phyloP scores from a whole-genome alignment of 768 basidiomycete genomes.

The Hysterangium stoloniferum region DNA sequence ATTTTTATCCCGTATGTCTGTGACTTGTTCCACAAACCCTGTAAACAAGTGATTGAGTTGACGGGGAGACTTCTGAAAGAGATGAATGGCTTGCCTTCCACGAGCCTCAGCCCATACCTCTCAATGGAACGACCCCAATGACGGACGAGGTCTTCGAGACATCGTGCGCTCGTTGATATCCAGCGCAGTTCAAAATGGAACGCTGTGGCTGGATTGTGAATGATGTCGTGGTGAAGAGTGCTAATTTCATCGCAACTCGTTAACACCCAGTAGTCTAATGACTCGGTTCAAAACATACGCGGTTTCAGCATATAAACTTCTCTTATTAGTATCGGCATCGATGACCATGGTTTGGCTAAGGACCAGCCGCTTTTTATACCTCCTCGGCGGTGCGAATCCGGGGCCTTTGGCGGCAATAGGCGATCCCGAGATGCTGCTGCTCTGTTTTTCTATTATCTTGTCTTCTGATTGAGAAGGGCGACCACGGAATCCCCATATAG shows the following conservation, averaged over 20 bases:
- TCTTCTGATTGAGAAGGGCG: constrained; percentile 5
- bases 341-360: constrained; percentile 89
- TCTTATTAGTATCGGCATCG: constrained; percentile 70
- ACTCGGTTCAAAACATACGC: constrained; percentile 27
- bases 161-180: constrained; percentile 89
- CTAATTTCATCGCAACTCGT: too few relatives aligned
- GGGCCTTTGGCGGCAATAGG: constrained; percentile 19
- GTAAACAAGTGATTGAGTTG: background rate
- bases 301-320: constrained; percentile 11
- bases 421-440: background rate
- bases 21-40: constrained; percentile 78
- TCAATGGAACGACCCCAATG: constrained; percentile 80
- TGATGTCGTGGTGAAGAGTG: constrained; percentile 83
- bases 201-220: constrained; percentile 89
- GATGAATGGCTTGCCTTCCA: constrained; percentile 49
- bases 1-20: constrained; percentile 76
- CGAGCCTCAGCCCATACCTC: constrained; percentile 81
- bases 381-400: constrained; percentile 34
- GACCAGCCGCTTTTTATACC: constrained; percentile 52
- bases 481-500: constrained; percentile 5
- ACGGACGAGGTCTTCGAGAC: constrained; percentile 81
- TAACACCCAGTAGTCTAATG: background rate
- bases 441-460: background rate
- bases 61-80: background rate
- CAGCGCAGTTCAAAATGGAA: constrained; percentile 98